Evolutionary conservation across 2,329 filamentous ascomycete species (phyloP).

Genomic region (Beauveria australis): DNA sequence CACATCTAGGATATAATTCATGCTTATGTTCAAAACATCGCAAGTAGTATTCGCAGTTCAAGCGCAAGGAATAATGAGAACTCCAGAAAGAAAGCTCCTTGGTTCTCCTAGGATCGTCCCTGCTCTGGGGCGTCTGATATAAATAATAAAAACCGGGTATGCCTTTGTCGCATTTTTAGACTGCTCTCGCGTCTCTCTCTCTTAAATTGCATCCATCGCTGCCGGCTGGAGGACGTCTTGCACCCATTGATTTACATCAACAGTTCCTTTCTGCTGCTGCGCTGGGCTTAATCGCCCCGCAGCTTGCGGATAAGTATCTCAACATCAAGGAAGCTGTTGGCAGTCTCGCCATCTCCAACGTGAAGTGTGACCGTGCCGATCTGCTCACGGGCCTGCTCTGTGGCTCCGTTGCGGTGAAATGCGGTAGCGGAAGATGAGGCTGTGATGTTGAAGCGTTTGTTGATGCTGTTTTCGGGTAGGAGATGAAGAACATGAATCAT

Average conservation of each 20-base stretch:
- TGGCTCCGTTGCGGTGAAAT: not conserved
- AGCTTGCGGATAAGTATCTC: not conserved
- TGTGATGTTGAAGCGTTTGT: not conserved
- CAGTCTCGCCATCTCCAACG: slow-evolving; percentile 7
- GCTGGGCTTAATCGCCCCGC: not conserved
- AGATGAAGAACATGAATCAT: not conserved
- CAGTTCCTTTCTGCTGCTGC: not conserved
- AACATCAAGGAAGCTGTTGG: not conserved
- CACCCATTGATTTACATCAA: slow-evolving; percentile 1
- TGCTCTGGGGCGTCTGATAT: not conserved
- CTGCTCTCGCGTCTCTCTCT: not conserved
- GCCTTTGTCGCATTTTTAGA: not conserved
- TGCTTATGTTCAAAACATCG: too few relatives aligned
- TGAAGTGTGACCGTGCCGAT: slow-evolving; percentile 4
- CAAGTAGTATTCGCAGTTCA: not conserved
- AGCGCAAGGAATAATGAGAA: not conserved
- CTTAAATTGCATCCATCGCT: not conserved
- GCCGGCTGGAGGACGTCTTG: not conserved
- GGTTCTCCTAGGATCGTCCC: not conserved
- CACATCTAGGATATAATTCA: too few relatives aligned
- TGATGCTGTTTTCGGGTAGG: not conserved
- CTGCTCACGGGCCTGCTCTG: slow-evolving; percentile 1
- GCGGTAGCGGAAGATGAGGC: not conserved
- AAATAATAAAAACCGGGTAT: not conserved
- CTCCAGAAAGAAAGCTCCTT: not conserved